Percentiles rank a stretch among this genome's conserved stretches.
phyloP scores from a whole-genome alignment of 2,329 filamentous ascomycete species.

The Colletotrichum tabaci region DNA sequence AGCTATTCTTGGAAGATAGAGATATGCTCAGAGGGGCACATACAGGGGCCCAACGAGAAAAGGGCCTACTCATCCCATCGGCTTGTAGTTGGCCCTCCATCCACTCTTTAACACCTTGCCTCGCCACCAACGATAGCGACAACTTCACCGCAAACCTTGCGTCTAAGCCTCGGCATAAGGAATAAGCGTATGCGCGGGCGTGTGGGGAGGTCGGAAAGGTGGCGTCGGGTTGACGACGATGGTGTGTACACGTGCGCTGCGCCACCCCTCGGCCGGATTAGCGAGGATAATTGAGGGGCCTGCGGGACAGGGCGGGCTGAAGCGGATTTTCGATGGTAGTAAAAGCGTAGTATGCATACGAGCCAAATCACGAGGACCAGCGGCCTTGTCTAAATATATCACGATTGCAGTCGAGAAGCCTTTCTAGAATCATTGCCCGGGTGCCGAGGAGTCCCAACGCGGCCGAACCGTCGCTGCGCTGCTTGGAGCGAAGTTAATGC shows the following conservation, averaged over 20 bases:
- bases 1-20: conserved; percentile 23
- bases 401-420: background rate
- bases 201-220: conserved; percentile 32
- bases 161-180: background rate
- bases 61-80: background rate
- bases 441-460: background rate
- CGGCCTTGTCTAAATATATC: conserved; percentile 33
- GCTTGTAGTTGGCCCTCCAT: background rate
- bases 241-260: conserved; percentile 31
- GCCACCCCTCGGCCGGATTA: conserved; percentile 9
- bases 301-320: conserved; percentile 1
- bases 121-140: conserved; percentile 2
- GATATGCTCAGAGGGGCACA: background rate
- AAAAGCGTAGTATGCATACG: conserved; percentile 4
- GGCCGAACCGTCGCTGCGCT: background rate
- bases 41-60: background rate
- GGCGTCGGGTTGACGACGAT: conserved; percentile 25
- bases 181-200: background rate
- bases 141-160: conserved; percentile 12
- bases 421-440: background rate
- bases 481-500: background rate
- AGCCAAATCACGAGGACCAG: conserved; percentile 28
- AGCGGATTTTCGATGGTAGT: background rate
- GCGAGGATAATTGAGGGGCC: background rate
- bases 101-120: background rate